Evolutionary conservation across 164 flowering plant genomes (phyloP), one percentile per base, ranked within the genome.

Genomic region (Paratinospora sagittata): DNA sequence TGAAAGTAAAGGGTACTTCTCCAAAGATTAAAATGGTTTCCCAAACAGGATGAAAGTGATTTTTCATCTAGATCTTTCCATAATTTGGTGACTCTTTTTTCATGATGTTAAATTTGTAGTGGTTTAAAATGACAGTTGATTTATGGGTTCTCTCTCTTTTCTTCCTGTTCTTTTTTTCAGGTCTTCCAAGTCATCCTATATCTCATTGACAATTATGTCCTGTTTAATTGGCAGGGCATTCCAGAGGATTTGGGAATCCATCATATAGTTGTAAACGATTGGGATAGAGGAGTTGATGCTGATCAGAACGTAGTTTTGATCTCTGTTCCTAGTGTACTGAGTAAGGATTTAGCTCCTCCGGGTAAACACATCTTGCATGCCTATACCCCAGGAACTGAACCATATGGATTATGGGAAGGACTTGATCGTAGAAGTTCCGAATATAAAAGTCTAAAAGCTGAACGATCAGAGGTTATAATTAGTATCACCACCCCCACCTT

Each of bases 241-340:
- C 85, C 76, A 8, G 88, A 89, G 58, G 96, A 89, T 78, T 78
- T 95, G 71, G 97, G 91, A 27, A 90, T 95, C 73, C 98, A 95
- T 84, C 98, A 95, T 69, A 90, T 95, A 67, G 94, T 95, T 77
- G 97, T 92, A 26, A 90, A 92, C 80, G 97, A 95, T 41, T 92
- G 97, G 98, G 79, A 81, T 5, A 84, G 94, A 82, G 97, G 97
- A 76, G 97, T 95, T 27, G 97, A 95, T 83, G 96, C 96, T 27
- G 97, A 92, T 74, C 97, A 95, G 78, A 95, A 95, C 78, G 97
- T 95, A 33, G 98, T 92, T 66, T 78, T 95, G 78, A 90, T 92
- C 73, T 92, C 98, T 43, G 81, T 95, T 57, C 98, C 98, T 7
- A 95, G 94, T 74, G 89, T 82, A 12, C 81, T 89, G 27, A 87